Base-by-base conservation (phyloP, 2,329 filamentous ascomycete genomes). In the Neofusicoccum parvum region DNA sequence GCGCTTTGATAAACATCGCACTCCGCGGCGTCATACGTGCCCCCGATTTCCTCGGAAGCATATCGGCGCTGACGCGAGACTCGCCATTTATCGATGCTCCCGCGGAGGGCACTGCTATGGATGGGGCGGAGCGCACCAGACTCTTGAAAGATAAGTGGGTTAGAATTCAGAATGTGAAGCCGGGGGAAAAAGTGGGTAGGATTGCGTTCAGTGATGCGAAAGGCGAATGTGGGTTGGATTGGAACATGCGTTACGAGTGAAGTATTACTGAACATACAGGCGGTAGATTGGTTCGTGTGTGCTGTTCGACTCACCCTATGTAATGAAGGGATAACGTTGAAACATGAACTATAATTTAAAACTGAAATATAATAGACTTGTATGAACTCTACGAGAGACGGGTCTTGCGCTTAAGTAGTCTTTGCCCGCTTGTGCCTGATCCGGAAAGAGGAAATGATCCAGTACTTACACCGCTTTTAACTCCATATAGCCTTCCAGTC, bases 81-180 rank as follows among this genome's bases (percentile, higher is more conserved):
- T 67, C 43, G 5, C 63, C 63, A 15, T 69, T 65, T 48, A 50
- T 70, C 5, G 46, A 64, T 41, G 27, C 63, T 15, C 66, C 60
- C 4, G 32, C 36, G 9, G 65, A 48, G 12, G 63, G 64, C n/a
- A 67, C 62, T 14, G 39, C 48, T 3, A 49, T 66, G 17, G 65
- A 66, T 34, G 65, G 69, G 0, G 20, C 46, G 39, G 63, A 69
- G 27, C 50, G 66, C 34, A 49, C 67, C 17, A 51, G 66, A 14
- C 41, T 65, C 1, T 43, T 68, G 12, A 62, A 59, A 5, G 39
- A 68, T 56, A 53, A 67, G 5, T 67, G 39, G 58, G 70, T 69
- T 41, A 68, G 62, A 46, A 60, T 70, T 45, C 69, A 69, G 37
- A 66, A 71, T 66, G 68, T 69, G 2, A 59, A 66, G n/a, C 66